Percentiles rank a stretch among this genome's conserved stretches.
Conservation (phyloP, 768 basidiomycete species). For the Tricholoma saponaceum region DNA sequence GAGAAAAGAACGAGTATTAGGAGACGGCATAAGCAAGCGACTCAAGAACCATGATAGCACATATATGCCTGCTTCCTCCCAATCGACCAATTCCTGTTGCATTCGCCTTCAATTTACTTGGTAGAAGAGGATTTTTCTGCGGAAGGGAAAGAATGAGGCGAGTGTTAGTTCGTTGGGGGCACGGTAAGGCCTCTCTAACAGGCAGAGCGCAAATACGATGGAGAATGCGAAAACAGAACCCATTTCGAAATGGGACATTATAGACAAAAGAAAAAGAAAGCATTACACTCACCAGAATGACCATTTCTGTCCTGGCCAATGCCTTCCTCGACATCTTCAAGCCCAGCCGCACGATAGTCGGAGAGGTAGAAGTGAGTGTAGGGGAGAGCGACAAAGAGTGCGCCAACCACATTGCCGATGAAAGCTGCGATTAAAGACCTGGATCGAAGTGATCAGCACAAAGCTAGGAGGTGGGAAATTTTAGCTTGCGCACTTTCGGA, state of each 20-base stretch:
- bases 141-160: neutral
- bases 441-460: neutral
- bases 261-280: neutral
- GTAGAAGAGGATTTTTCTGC: neutral
- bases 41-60: too few relatives aligned
- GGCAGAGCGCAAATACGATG: neutral
- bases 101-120: neutral
- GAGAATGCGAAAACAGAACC: neutral
- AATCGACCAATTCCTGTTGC: too few relatives aligned
- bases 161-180: neutral
- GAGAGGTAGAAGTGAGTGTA: slow-evolving; percentile 59
- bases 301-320: neutral
- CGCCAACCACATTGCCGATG: slow-evolving; percentile 67
- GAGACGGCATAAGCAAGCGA: neutral
- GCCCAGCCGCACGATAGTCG: slow-evolving; percentile 40
- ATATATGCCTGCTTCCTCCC: neutral
- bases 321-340: slow-evolving; percentile 38
- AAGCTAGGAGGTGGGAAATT: too few relatives aligned
- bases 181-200: neutral
- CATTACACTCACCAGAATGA: neutral
- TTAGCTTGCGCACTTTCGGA: neutral
- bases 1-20: neutral
- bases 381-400: slow-evolving; percentile 58
- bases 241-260: neutral
- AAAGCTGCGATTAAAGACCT: slow-evolving; percentile 63